Evolutionary conservation across 139 green algal species (phyloP).

Genomic region (Tetraselmis striata): DNA sequence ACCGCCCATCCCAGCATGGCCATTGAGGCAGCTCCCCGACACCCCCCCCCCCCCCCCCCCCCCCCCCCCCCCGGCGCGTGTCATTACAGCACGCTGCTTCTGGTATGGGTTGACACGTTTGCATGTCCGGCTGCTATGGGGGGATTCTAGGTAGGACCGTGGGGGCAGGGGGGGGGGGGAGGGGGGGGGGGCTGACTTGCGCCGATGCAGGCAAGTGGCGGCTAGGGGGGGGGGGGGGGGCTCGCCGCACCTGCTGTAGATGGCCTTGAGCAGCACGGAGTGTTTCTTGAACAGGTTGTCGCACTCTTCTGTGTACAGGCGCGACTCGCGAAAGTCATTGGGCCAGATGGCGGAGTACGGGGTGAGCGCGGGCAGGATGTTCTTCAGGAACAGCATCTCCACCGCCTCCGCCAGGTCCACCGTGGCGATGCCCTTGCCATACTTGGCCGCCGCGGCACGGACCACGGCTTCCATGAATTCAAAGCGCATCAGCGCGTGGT

Average conservation of each 20-base stretch:
- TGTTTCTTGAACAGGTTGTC: conserved; percentile 32
- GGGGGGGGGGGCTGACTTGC: too few species aligned
- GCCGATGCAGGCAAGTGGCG: too few species aligned
- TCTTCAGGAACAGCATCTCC: conserved; percentile 48
- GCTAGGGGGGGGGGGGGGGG: too few species aligned
- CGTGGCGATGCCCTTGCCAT: conserved; percentile 55
- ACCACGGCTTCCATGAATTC: conserved; percentile 67
- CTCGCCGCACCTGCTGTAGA: conserved; percentile 39
- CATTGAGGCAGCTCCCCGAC: too few species aligned
- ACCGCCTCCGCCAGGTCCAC: conserved; percentile 50
- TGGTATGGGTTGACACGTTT: too few species aligned
- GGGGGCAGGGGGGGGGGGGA: too few species aligned
- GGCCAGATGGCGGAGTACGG: conserved; percentile 17
- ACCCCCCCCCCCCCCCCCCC: too few species aligned
- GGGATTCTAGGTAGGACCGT: too few species aligned
- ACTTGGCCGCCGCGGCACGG: conserved; percentile 61
- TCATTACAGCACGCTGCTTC: too few species aligned
- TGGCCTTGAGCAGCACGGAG: conserved; percentile 45
- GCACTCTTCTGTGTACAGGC: conserved; percentile 67
- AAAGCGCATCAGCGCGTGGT: conserved; percentile 64
- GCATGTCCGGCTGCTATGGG: too few species aligned
- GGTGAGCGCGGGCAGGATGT: conserved; percentile 44
- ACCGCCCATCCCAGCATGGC: too few species aligned
- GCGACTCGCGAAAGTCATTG: conserved; percentile 56
- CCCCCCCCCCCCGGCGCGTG: too few species aligned